Percentiles rank a stretch among this genome's conserved stretches.
Evolutionary conservation across 441 rosid species (phyloP).

Genomic region (Theobroma grandiflorum): DNA sequence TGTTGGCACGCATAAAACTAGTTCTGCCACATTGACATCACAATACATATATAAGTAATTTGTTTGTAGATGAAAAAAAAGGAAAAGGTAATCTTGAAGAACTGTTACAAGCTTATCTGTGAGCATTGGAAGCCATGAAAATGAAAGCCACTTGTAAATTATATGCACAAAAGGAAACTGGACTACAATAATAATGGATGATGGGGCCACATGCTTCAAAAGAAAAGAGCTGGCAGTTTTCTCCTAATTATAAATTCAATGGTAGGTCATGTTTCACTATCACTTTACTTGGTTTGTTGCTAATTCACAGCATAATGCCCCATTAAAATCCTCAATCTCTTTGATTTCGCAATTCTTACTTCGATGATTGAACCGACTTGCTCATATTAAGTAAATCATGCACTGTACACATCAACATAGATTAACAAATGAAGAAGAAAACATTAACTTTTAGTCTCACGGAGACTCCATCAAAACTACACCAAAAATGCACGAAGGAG

Average conservation of each 20-base stretch:
- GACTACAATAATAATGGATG: conserved; percentile 35
- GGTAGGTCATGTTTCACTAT: conserved; percentile 51
- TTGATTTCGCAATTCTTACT: background rate
- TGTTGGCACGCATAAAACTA: conserved; percentile 1
- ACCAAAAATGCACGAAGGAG: background rate
- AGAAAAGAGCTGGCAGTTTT: conserved; percentile 32
- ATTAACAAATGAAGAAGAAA: no score
- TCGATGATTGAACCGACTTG: conserved; percentile 23
- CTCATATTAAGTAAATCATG: background rate
- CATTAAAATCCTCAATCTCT: background rate
- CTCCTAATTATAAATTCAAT: conserved; percentile 41
- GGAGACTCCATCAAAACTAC: background rate
- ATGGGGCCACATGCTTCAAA: conserved; percentile 42
- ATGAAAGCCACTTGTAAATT: conserved; percentile 42
- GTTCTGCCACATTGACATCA: background rate
- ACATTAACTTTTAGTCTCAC: background rate
- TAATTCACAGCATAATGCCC: conserved; percentile 27
- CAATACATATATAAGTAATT: background rate
- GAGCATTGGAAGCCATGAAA: conserved; percentile 39
- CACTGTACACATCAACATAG: background rate
- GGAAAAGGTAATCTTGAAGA: background rate
- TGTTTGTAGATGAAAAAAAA: conserved; percentile 7
- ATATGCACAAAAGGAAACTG: conserved; percentile 21
- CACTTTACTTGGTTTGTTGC: conserved; percentile 35
- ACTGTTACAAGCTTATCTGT: conserved; percentile 10